Base-by-base conservation (phyloP, 352 stramenopile genomes). In the Phytophthora kernoviae region DNA sequence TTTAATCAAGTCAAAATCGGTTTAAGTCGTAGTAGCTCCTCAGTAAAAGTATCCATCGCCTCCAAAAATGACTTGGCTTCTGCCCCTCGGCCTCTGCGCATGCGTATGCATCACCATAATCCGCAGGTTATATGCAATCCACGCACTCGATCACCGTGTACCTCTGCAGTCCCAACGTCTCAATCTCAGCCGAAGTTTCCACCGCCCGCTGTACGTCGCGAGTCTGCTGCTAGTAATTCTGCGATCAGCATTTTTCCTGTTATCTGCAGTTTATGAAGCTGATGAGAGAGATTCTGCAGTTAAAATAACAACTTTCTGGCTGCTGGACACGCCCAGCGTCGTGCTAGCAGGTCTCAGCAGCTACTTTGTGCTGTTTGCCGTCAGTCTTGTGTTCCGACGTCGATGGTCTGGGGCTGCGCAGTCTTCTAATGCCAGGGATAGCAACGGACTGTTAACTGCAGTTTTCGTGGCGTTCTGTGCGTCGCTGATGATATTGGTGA, bases 331-430 rank as follows among this genome's bases (percentile, higher is more conserved):
- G 54, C 65, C 72, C 12, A 72, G 50, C 45, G 68, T 69, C 30
- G 59, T 51, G 20, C 41, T 72, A 27, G 45, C 54, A 9, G 44
- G 26, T 27, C 48, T 79, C n/a, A 18, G 58, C 44, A 57, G 68
- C 45, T 77, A 81, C 52, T 39, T 81, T 53, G 51, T 66, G 51
- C 58, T 81, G 34, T 75, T 78, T 26, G 58, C 62, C 46, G 43
- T 70, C 10, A 51, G 36, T 10, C 33, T 79, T 15, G 54, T 56
- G 46, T 53, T 66, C 41, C 24, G 37, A 37, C 47, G 61, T 11
- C 62, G 51, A 17, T 81, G 72, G 69, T 47, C 65, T 30, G 36
- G 47, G 5, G 11, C 40, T 10, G 27, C 26, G n/a, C 6, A 48
- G 27, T 11, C 20, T 27, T 27, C 20, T 32, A 15, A 30, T 30